Evolutionary conservation across 106 monocot species (phyloP).

Genomic region (Dendrobium chrysotoxum): DNA sequence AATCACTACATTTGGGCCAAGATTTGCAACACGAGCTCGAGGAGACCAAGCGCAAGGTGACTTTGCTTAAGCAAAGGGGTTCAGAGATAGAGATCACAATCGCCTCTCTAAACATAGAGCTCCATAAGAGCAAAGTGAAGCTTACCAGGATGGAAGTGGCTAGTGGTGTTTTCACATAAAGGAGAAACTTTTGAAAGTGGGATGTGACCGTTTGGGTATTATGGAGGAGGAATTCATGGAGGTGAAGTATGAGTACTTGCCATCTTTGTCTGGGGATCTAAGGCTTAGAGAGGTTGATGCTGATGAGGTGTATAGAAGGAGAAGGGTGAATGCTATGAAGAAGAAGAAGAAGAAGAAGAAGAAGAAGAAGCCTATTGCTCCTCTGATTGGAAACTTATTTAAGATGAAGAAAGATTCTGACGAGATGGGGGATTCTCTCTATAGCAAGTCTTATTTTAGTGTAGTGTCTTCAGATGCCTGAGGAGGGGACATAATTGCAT

Average conservation of each 20-base stretch:
- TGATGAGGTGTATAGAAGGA: constrained; percentile 19
- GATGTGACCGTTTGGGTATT: constrained; percentile 18
- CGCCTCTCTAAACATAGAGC: constrained; percentile 57
- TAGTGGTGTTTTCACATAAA: not conserved
- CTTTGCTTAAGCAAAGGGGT: constrained; percentile 50
- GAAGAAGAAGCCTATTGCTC: constrained; percentile 74
- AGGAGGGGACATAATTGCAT: too few relatives aligned
- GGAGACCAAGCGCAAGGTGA: constrained; percentile 60
- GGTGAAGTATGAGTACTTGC: constrained; percentile 32
- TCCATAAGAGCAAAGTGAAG: constrained; percentile 36
- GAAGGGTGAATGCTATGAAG: constrained; percentile 20
- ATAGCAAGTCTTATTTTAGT: constrained; percentile 13
- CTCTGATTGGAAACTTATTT: constrained; percentile 73
- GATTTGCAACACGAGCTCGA: too few relatives aligned
- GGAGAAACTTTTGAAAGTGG: not conserved
- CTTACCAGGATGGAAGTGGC: constrained; percentile 34
- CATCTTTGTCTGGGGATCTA: constrained; percentile 40
- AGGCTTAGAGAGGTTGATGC: constrained; percentile 32
- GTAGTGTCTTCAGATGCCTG: not conserved
- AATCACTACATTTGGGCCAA: too few relatives aligned
- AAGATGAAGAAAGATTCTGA: constrained; percentile 35
- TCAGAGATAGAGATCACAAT: constrained; percentile 55
- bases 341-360: too few relatives aligned
- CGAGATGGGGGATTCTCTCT: constrained; percentile 15
- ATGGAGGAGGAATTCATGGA: constrained; percentile 2